Evolutionary conservation across 495 filamentous ascomycete species (phyloP).

Genomic region (Entonaema liquescens): DNA sequence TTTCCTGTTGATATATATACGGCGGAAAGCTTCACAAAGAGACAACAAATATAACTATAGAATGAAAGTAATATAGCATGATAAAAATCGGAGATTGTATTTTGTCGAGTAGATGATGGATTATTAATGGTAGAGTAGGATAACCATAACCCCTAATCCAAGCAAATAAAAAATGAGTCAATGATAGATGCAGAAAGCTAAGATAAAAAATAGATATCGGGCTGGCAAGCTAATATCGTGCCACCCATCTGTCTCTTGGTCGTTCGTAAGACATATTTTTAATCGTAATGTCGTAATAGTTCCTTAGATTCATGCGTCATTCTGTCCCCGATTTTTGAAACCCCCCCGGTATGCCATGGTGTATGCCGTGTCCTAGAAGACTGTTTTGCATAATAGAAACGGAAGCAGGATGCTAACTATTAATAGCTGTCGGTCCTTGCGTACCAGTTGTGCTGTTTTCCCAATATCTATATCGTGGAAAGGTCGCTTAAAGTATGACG

Average conservation of each 20-base stretch:
- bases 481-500: constrained; percentile 9
- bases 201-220: constrained; percentile 1
- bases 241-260: constrained; percentile 5
- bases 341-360: constrained; percentile 20
- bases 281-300: constrained; percentile 32
- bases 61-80: background rate
- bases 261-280: constrained; percentile 7
- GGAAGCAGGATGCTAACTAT: constrained; percentile 14
- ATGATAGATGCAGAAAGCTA: constrained; percentile 2
- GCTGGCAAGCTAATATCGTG: constrained; percentile 1
- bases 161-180: background rate
- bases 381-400: constrained; percentile 8
- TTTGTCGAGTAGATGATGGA: background rate
- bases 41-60: background rate
- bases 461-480: constrained; percentile 36
- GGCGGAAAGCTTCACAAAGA: background rate
- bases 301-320: constrained; percentile 30
- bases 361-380: constrained; percentile 7
- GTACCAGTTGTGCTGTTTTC: constrained; percentile 47
- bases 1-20: background rate
- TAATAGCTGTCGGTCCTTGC: constrained; percentile 32
- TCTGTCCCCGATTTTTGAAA: constrained; percentile 25
- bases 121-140: background rate
- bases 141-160: constrained; percentile 3
- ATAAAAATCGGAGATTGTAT: background rate